Percentiles rank a stretch among this genome's conserved stretches.
phyloP scores from a whole-genome alignment of 1,139 yeast species.

The Protomyces inundatus region DNA sequence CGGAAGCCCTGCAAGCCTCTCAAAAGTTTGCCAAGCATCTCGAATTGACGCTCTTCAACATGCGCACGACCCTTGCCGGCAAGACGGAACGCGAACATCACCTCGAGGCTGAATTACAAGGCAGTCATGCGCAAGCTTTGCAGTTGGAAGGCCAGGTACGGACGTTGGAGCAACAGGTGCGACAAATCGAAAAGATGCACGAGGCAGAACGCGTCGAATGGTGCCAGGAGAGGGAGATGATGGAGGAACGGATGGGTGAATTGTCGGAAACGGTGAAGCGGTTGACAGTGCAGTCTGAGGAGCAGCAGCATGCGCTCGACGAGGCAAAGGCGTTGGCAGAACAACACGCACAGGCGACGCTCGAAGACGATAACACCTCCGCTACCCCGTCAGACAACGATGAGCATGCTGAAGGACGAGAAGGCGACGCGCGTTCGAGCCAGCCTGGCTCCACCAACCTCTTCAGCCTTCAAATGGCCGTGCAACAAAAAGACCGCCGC shows the following conservation, averaged over 20 bases:
- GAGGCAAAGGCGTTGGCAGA: not conserved
- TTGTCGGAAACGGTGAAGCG: constrained; percentile 6
- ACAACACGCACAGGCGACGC: not conserved
- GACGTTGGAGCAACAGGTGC: not conserved
- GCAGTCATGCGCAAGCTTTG: not conserved
- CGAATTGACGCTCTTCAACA: not conserved
- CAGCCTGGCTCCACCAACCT: not conserved
- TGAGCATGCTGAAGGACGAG: not conserved
- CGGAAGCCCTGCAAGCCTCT: not conserved
- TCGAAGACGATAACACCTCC: not conserved
- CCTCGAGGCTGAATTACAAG: not conserved
- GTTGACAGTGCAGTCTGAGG: not conserved
- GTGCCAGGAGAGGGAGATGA: not conserved
- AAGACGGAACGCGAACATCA: not conserved
- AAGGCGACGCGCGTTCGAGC: too few relatives aligned
- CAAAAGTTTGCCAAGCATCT: not conserved
- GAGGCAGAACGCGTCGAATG: not conserved
- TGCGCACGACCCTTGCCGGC: not conserved
- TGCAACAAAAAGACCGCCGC: constrained; percentile 4
- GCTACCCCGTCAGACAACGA: not conserved
- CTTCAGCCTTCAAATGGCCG: constrained; percentile 8
- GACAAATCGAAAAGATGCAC: not conserved
- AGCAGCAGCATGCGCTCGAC: not conserved
- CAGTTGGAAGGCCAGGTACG: not conserved
- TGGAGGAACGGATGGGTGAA: not conserved